Percentiles rank a stretch among this genome's conserved stretches.
Evolutionary conservation across 345 rosid species (phyloP).

Genomic region (Euphorbia lathyris): DNA sequence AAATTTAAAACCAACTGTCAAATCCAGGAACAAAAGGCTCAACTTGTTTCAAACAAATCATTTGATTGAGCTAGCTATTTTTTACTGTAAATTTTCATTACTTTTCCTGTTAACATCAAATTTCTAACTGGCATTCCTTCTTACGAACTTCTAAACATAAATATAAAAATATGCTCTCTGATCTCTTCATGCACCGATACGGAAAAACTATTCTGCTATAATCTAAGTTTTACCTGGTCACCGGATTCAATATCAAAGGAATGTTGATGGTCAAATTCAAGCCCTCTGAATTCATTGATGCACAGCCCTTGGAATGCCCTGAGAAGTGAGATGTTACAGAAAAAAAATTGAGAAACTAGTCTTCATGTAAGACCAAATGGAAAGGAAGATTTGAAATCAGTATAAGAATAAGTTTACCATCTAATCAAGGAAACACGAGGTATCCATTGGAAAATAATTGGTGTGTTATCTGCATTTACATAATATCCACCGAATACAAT

Average conservation of each 20-base stretch:
- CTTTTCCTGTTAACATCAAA: not conserved
- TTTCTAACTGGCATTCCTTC: not conserved
- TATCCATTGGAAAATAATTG: slow-evolving; percentile 89
- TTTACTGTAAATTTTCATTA: not conserved
- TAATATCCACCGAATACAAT: slow-evolving; percentile 93
- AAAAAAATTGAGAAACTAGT: not conserved
- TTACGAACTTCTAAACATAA: too few relatives aligned
- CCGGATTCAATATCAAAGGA: slow-evolving; percentile 84
- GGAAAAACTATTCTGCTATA: not conserved
- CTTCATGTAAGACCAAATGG: not conserved
- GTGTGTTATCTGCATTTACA: slow-evolving; percentile 84
- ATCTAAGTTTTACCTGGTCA: slow-evolving; percentile 65
- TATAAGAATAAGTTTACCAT: slow-evolving; percentile 47
- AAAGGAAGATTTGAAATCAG: not conserved
- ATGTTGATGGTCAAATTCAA: slow-evolving; percentile 74
- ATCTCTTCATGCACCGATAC: not conserved
- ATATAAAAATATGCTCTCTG: too few relatives aligned
- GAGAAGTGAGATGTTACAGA: slow-evolving; percentile 16
- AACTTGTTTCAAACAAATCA: not conserved
- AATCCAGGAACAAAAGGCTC: not conserved
- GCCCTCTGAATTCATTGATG: slow-evolving; percentile 86
- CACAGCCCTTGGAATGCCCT: slow-evolving; percentile 99
- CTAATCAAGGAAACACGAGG: slow-evolving; percentile 83
- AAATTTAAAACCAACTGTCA: not conserved
- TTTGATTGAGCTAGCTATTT: not conserved